Base-by-base conservation (phyloP, 164 flowering plant species). In the Cinnamomum micranthum region DNA sequence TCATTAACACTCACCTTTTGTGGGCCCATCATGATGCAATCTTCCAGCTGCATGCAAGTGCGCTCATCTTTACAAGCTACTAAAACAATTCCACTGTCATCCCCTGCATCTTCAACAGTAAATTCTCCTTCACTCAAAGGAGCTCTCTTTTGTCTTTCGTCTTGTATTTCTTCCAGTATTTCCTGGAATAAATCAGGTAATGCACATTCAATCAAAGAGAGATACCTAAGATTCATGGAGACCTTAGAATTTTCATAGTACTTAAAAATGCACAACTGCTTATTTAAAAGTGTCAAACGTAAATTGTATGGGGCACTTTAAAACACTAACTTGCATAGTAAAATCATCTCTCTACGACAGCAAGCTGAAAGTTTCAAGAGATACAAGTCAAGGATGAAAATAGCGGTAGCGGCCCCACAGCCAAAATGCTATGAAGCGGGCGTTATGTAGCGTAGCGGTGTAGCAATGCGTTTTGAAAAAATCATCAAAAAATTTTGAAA, bases 61-160 rank as follows among this genome's bases (percentile, higher is more conserved):
- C 86, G 84, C 79, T 96, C 99, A 86, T 96, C 99, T 84, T 92
- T 96, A 86, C 98, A 94, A 15, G 93, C 95, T 20, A 96, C 92
- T 71, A 96, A 81, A 69, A 96, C 90, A 79, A 84, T 83, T 68
- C 87, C 85, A 80, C 75, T 80, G 58, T 80, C 83, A 78, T 72
- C 81, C 24, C 78, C 88, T 17, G 68, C 76, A 70, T 63, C 79
- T 76, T 77, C 88, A 73, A 33, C 66, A 63, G 58, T 62, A 74
- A 6, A 20, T 41, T 83, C 92, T 22, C 62, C 76, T 76, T 84
- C 89, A 7, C 71, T 75, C 10, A 83, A 75, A 41, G 63, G 50
- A 58, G 82, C 79, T 81, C 82, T 84, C 71, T 87, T 89, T 76
- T 81, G 84, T 77, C 95, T 90, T 80, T 90, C 95, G 76, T 84